Conservation (phyloP, 2,329 filamentous ascomycete species). For the Albifimbria verrucaria region DNA sequence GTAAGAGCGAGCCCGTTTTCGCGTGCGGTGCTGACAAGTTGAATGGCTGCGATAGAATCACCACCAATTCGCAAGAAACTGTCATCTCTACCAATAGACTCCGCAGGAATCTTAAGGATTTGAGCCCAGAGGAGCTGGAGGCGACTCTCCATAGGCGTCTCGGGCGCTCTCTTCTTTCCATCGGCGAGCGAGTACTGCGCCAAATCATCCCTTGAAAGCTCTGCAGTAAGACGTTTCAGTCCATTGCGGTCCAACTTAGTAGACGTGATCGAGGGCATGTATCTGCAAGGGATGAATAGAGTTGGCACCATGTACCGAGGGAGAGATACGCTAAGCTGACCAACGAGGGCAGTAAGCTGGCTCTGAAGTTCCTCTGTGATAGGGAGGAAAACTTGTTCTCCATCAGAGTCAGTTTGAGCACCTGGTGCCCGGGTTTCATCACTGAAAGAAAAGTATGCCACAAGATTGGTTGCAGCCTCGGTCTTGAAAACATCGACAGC, state of each 20-base stretch:
- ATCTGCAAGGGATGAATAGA: constrained; percentile 13
- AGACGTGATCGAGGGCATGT: constrained; percentile 15
- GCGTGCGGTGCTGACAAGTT: constrained; percentile 9
- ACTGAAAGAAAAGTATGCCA: background rate
- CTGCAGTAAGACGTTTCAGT: background rate
- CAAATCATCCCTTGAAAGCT: background rate
- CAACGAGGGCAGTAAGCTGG: background rate
- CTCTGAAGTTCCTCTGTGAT: background rate
- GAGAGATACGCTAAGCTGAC: constrained; percentile 3
- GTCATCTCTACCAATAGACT: constrained; percentile 24
- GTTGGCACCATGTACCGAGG: constrained; percentile 17
- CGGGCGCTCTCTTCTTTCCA: background rate
- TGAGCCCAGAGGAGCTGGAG: constrained; percentile 8
- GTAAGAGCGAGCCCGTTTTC: constrained; percentile 4
- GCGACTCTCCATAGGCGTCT: constrained; percentile 12
- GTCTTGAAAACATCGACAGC: background rate
- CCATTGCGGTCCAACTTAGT: constrained; percentile 13
- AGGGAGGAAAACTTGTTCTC: background rate
- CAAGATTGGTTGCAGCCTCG: background rate
- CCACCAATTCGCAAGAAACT: constrained; percentile 24
- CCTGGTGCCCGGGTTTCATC: background rate
- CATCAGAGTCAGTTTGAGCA: background rate
- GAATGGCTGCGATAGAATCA: constrained; percentile 22
- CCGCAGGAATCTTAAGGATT: background rate
- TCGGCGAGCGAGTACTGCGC: constrained; percentile 2